Base-by-base conservation (phyloP, 345 rosid genomes). In the Eucalyptus cloeziana region DNA sequence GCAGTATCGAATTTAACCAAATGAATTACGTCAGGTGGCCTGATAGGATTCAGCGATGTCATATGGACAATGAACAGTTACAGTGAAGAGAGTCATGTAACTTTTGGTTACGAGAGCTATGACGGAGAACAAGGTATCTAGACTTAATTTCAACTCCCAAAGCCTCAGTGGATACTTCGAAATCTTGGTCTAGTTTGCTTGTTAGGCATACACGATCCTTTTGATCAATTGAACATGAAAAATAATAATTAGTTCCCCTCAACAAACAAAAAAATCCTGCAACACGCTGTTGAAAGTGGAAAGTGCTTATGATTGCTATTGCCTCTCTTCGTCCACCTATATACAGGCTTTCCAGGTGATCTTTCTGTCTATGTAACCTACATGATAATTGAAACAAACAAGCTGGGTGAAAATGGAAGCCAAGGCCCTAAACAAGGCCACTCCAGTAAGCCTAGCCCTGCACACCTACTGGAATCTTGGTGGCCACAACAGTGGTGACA, bases 391-490 rank as follows among this genome's bases (percentile, higher is more conserved):
- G 93, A 86, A 2, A 79, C 76, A 44, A 92, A 97, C 95, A 92
- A 92, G 69, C 91, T 98, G 31, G 91, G 93, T 98, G 17, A 93
- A 90, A 89, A 95, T 95, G 99, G 67, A 87, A 33, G 99, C 97
- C 22, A 93, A 88, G 56, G 92, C 99, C 44, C 92, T 92, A 2
- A 88, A 91, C 92, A 93, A 92, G 92, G 85, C 96, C 2, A 95
- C 99, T n/a, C 98, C 98, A 0, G 95, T 97, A 86, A 95, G 95
- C 92, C 40, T 97, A 87, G 98, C 98, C 4, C 91, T 93, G 47
- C 99, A 96, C 90, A 91, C 94, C 11, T 95, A 98, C 88, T 97
- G 98, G 97, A 96, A 98, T 89, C 98, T 97, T 33, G 93, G 90
- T 12, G 92, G 97, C 52, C 97, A 95, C 86, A 89, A 87, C 87